A percentile compares a stretch with the other conserved stretches of the same genome.
Conservation (phyloP, 257 asterid species). For the Plectranthus barbatus region DNA sequence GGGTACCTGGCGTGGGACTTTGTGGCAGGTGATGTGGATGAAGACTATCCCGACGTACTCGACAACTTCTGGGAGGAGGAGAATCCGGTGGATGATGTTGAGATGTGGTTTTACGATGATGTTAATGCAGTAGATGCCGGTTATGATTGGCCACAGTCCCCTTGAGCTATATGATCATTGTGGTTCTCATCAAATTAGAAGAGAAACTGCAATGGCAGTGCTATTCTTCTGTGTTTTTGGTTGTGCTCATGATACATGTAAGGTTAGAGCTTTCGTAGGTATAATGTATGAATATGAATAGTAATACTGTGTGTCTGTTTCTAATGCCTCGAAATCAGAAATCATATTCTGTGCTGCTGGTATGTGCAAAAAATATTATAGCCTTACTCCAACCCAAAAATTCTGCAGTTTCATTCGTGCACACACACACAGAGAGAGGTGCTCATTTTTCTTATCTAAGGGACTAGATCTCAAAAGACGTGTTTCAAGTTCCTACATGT, state of each 20-base stretch:
- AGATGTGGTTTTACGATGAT: too few relatives aligned
- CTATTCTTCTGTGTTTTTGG: constrained; percentile 1
- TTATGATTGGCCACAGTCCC: constrained; percentile 77
- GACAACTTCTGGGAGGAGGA: constrained; percentile 54
- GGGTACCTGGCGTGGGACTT: constrained; percentile 70
- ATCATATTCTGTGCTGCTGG: too few relatives aligned
- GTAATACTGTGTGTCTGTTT: constrained; percentile 11
- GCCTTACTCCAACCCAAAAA: too few relatives aligned
- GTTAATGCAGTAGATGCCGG: constrained; percentile 49
- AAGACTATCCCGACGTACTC: constrained; percentile 28
- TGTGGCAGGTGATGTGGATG: constrained; percentile 41
- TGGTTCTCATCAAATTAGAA: not conserved
- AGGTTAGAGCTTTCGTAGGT: constrained; percentile 13
- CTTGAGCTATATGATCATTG: constrained; percentile 26
- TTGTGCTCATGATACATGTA: constrained; percentile 11
- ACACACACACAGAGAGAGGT: too few relatives aligned
- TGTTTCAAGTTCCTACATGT: too few relatives aligned
- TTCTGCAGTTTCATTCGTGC: too few relatives aligned
- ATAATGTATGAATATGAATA: constrained; percentile 17
- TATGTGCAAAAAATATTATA: too few relatives aligned
- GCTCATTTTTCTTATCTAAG: too few relatives aligned
- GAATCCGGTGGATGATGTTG: constrained; percentile 39
- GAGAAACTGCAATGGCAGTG: not conserved
- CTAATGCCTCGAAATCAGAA: not conserved
- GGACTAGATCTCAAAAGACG: too few relatives aligned